Evolutionary conservation across 1,284 basidiomycete species (phyloP), one percentile per base, ranked within the genome.

Genomic region (Anthracocystis setariae): DNA sequence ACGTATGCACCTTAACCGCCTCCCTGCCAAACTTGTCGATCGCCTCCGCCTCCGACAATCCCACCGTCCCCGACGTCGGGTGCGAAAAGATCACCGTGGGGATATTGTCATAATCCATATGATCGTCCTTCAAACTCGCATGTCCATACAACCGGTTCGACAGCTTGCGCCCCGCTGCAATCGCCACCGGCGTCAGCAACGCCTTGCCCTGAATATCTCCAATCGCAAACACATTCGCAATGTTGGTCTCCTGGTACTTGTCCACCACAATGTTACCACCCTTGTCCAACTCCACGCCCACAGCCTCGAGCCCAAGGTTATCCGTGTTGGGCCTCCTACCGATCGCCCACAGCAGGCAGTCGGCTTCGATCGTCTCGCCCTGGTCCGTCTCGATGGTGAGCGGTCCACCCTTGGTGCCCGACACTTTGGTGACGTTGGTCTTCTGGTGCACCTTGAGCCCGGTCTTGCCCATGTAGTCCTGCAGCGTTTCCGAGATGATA

Each of bases 171-270:
- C 94, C 95, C 5, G 96, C 96, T 46, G 95, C 95, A 66, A 99
- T 96, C 21, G 95, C 96, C 7, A 99, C 96, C n/a, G 96, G 95
- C 0, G 95, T 99, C 64, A 99, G 87, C 25, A 94, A 85, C 23
- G 89, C 92, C 84, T 95, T 94, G 64, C 95, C 95, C 70, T 89
- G 88, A 15, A 94, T 92, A 82, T 99, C 95, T 9, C 95, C 96
- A 63, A 98, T 90, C 4, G 93, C 89, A 52, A 88, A 90, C 73
- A 98, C 86, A 56, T 88, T 87, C 18, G 87, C 85, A 17, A 94
- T 88, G 64, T 85, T 89, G 48, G 92, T 78, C 57, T 77, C 67
- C 60, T 99, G 95, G 83, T 89, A 97, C 81, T 95, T 91, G 85
- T 98, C 92, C 38, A 94, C 93, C 32, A 91, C 77, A 57, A 98